These are phyloP conservation scores for Hyphodiscus hymeniophilus DNA, from an alignment of 495 filamentous ascomycete species.

Conservation along the genomic window DNA sequence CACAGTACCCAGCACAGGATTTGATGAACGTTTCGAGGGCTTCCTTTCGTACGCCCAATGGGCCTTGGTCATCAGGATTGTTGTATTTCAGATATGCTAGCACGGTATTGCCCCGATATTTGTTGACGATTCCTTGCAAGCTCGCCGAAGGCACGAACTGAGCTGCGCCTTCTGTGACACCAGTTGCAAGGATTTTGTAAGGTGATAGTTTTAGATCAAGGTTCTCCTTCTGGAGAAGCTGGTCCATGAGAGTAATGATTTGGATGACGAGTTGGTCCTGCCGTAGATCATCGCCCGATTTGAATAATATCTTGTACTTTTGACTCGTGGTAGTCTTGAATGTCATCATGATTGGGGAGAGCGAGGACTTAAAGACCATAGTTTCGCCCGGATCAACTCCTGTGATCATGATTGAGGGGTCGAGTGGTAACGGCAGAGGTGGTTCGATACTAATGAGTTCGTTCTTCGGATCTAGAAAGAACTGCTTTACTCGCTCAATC, in stretches of 20 bases:
- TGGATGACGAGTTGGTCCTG: slow-evolving; percentile 98
- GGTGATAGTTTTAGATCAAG: slow-evolving; percentile 91
- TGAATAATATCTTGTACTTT: slow-evolving; percentile 90
- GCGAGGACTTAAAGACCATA: slow-evolving; percentile 88
- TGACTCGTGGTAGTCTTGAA: slow-evolving; percentile 72
- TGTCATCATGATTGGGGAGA: slow-evolving; percentile 83
- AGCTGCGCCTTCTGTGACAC: slow-evolving; percentile 77
- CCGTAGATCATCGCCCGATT: slow-evolving; percentile 91
- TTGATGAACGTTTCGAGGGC: slow-evolving; percentile 94
- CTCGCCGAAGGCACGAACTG: slow-evolving; percentile 87
- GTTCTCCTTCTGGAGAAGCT: slow-evolving; percentile 91
- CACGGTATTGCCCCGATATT: slow-evolving; percentile 64
- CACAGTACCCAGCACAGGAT: slow-evolving; percentile 94
- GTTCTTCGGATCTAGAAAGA: slow-evolving; percentile 81
- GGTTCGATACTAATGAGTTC: slow-evolving; percentile 77
- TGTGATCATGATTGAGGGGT: slow-evolving; percentile 69
- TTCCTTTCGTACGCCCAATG: slow-evolving; percentile 82
- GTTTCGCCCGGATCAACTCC: slow-evolving; percentile 79
- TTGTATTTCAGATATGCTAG: slow-evolving; percentile 82
- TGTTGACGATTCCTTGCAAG: slow-evolving; percentile 68
- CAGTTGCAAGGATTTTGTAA: slow-evolving; percentile 92
- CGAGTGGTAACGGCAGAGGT: slow-evolving; percentile 79
- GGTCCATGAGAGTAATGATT: slow-evolving; percentile 97
- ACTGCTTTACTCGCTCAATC: slow-evolving; percentile 72
- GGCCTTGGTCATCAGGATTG: slow-evolving; percentile 78